Percentiles rank a stretch among this genome's conserved stretches.
phyloP scores from a whole-genome alignment of 352 stramenopile species.

The Phytophthora fragariae region DNA sequence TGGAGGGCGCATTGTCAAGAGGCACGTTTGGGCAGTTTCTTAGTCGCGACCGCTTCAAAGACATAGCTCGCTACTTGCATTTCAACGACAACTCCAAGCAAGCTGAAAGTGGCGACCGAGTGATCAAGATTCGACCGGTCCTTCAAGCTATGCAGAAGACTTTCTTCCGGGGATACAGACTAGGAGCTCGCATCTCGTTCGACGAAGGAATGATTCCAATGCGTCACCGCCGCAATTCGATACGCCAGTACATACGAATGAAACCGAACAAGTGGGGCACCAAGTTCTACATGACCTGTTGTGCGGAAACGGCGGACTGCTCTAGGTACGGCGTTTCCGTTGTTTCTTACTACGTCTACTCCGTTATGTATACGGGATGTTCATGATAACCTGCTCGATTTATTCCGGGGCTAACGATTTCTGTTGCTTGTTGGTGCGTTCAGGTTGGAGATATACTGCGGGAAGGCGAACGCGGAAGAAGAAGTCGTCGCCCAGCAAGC shows the following conservation, averaged over 20 bases:
- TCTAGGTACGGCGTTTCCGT: background rate
- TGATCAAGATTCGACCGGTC: constrained; percentile 9
- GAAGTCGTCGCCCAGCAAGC: background rate
- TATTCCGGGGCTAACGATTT: background rate
- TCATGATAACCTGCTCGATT: no score
- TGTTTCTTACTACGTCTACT: background rate
- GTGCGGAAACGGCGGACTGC: background rate
- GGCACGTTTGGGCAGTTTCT: constrained; percentile 15
- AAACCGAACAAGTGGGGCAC: background rate
- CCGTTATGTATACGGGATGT: background rate
- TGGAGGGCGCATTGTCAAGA: constrained; percentile 1
- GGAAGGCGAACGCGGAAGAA: constrained; percentile 1
- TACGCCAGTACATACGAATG: background rate
- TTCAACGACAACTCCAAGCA: constrained; percentile 12
- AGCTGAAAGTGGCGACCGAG: background rate
- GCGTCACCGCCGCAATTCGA: background rate
- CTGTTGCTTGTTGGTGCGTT: background rate
- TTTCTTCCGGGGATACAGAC: background rate
- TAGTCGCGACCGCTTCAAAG: constrained; percentile 4
- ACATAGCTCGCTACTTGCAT: constrained; percentile 11
- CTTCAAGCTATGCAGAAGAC: background rate
- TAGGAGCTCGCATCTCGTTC: background rate
- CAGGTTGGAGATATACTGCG: background rate
- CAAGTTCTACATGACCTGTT: background rate
- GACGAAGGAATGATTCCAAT: background rate